These are phyloP conservation scores for Dactylis glomerata DNA, from an alignment of 176 grass and related monocot species.

Conservation along the genomic window DNA sequence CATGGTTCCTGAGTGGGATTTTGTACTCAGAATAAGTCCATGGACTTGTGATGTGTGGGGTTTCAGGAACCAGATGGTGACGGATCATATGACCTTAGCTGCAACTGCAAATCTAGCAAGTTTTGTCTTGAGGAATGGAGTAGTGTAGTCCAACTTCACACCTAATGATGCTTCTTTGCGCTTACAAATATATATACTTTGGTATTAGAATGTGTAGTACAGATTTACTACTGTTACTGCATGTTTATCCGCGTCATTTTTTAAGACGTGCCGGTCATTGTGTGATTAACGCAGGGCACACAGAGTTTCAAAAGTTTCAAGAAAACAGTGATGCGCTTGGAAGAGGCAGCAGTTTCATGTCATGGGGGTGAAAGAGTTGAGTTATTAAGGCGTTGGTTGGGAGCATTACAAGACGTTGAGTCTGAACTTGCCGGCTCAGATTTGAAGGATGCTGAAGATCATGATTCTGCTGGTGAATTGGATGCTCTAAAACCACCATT, in stretches of 20 bases:
- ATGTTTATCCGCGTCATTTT: neutral
- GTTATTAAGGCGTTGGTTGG: constrained; percentile 70
- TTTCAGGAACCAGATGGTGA: neutral
- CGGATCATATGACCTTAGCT: neutral
- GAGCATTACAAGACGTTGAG: constrained; percentile 72
- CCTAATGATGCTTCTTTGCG: too few species aligned
- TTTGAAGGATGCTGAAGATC: constrained; percentile 44
- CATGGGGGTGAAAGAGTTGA: constrained; percentile 75
- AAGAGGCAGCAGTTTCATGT: constrained; percentile 82
- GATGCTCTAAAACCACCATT: constrained; percentile 50
- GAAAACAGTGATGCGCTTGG: constrained; percentile 70
- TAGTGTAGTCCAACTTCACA: neutral
- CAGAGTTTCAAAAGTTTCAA: constrained; percentile 81
- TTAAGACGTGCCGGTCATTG: neutral
- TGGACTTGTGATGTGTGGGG: neutral
- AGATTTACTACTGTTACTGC: neutral
- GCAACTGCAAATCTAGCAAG: neutral
- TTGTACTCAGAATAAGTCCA: neutral
- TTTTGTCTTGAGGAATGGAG: neutral
- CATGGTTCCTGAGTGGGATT: neutral
- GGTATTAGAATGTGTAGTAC: neutral
- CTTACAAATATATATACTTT: neutral
- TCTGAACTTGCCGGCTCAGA: constrained; percentile 33
- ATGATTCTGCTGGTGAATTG: constrained; percentile 29
- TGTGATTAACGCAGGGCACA: constrained; percentile 45